phyloP scores from a whole-genome alignment of 441 rosid genomes.

The Sinapis alba region DNA sequence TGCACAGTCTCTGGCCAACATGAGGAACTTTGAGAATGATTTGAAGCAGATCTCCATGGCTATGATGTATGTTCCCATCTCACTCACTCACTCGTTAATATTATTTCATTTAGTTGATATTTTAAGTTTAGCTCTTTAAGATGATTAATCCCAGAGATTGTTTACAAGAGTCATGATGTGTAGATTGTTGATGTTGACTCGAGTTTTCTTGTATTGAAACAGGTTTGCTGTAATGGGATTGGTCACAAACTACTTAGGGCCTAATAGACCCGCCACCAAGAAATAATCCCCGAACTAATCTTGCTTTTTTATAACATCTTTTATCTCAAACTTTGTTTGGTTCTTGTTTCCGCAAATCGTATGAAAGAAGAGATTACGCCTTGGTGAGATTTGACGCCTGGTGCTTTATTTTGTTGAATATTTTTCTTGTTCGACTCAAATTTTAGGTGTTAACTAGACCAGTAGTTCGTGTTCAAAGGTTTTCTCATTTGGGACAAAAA shows the following conservation, averaged over 20 bases:
- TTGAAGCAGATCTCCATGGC: conserved; percentile 98
- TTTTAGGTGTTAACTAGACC: neutral
- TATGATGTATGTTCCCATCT: conserved; percentile 55
- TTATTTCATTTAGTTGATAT: conserved; percentile 1
- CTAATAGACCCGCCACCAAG: conserved; percentile 63
- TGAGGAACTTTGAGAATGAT: conserved; percentile 89
- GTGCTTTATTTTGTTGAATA: neutral
- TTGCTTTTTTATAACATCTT: neutral
- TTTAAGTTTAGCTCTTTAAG: neutral
- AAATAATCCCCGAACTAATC: conserved; percentile 36
- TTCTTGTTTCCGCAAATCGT: conserved; percentile 7
- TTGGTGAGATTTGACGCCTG: neutral
- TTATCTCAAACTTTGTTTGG: conserved; percentile 19
- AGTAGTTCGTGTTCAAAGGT: neutral
- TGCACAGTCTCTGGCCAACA: conserved; percentile 81
- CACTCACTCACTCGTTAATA: neutral
- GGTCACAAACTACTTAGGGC: conserved; percentile 89
- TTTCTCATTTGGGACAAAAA: neutral
- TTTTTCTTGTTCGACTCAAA: neutral
- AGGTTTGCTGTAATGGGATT: conserved; percentile 98
- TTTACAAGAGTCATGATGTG: neutral
- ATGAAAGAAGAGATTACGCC: neutral
- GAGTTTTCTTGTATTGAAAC: conserved; percentile 22
- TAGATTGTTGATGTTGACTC: conserved; percentile 23
- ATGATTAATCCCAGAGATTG: neutral